A percentile compares a stretch with the other conserved stretches of the same genome.
Evolutionary conservation across 169 alveolate species (phyloP).

Genomic region (Plasmodium gaboni): DNA sequence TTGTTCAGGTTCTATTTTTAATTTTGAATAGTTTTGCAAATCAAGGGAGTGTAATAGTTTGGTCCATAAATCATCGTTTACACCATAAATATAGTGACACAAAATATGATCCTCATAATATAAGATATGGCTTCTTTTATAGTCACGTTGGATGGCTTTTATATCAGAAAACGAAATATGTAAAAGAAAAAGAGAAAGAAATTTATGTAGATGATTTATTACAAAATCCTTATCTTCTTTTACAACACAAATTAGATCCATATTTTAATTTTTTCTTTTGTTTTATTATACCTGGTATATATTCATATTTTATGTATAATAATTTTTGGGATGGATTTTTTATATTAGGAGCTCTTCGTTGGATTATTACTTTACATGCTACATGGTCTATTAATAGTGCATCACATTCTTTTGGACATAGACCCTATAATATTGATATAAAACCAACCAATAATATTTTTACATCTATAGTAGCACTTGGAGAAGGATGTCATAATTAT

Average conservation of each 20-base stretch:
- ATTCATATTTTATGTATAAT: conserved; percentile 81
- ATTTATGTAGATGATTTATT: conserved; percentile 79
- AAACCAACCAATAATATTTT: conserved; percentile 79
- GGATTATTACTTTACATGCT: conserved; percentile 86
- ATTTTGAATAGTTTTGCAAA: conserved; percentile 87
- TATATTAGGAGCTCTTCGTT: conserved; percentile 84
- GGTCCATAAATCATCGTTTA: conserved; percentile 89
- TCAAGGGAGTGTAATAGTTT: conserved; percentile 89
- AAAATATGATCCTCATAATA: conserved; percentile 89
- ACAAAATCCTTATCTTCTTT: conserved; percentile 76
- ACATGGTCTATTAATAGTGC: conserved; percentile 90
- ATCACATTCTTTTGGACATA: conserved; percentile 88
- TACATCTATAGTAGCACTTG: conserved; percentile 87
- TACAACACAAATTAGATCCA: conserved; percentile 84
- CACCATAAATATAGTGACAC: conserved; percentile 90
- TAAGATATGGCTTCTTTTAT: conserved; percentile 88
- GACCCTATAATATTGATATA: conserved; percentile 78
- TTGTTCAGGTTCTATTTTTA: conserved; percentile 82
- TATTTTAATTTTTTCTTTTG: conserved; percentile 86
- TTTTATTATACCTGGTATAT: conserved; percentile 85
- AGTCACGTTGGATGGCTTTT: conserved; percentile 92
- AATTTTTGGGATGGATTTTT: conserved; percentile 87
- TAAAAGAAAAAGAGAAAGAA: conserved; percentile 79
- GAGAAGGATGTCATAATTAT: conserved; percentile 93
- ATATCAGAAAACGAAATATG: conserved; percentile 78